A percentile compares a stretch with the other conserved stretches of the same genome.
phyloP scores from a whole-genome alignment of 345 rosid species.

The Pistacia integerrima region DNA sequence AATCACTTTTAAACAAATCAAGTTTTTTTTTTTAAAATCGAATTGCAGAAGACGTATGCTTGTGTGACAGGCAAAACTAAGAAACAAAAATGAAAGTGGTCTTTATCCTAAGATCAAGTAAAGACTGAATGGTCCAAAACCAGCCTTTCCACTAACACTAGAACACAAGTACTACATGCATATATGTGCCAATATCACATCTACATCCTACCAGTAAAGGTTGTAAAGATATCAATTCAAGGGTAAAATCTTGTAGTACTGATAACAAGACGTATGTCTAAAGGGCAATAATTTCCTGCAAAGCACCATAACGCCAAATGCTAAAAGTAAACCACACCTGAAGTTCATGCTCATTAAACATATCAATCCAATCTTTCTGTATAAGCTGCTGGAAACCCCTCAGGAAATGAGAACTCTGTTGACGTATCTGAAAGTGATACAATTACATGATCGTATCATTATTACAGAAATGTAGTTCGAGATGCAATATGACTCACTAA shows the following conservation, averaged over 20 bases:
- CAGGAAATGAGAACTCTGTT: slow-evolving; percentile 88
- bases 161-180: too few relatives aligned
- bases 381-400: slow-evolving; percentile 97
- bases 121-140: too few relatives aligned
- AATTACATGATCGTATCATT: slow-evolving; percentile 15
- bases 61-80: too few relatives aligned
- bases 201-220: too few relatives aligned
- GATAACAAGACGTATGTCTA: not conserved
- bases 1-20: too few relatives aligned
- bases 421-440: slow-evolving; percentile 70
- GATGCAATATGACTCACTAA: slow-evolving; percentile 9
- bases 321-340: slow-evolving; percentile 55
- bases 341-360: slow-evolving; percentile 98
- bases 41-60: too few relatives aligned
- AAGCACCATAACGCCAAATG: slow-evolving; percentile 3
- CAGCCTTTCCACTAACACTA: too few relatives aligned
- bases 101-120: too few relatives aligned
- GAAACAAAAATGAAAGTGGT: too few relatives aligned
- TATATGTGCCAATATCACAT: too few relatives aligned
- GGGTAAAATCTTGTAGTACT: not conserved
- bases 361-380: slow-evolving; percentile 91
- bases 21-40: too few relatives aligned
- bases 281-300: not conserved
- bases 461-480: not conserved
- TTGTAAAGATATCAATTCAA: not conserved